Conservation (phyloP, 176 grass and related monocot genomes). For the Oryza punctata region DNA sequence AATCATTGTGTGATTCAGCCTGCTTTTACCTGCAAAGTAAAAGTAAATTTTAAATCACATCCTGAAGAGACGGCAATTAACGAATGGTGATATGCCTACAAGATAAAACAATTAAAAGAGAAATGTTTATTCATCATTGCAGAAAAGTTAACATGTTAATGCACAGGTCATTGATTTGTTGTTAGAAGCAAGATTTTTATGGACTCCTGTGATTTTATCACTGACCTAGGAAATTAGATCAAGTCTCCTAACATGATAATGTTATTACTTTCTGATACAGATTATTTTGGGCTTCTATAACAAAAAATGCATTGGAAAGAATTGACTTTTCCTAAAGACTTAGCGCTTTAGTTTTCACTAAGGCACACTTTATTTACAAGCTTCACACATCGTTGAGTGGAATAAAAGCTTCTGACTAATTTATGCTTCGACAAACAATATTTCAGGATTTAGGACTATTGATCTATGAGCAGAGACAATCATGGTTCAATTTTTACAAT, state of each 20-base stretch:
- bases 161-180: background rate
- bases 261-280: background rate
- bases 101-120: background rate
- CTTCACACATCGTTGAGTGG: background rate
- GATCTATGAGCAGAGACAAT: background rate
- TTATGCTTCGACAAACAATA: background rate
- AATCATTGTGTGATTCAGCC: constrained; percentile 24
- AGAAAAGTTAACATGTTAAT: background rate
- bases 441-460: background rate
- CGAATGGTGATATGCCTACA: too few species aligned
- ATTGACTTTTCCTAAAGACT: background rate
- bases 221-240: background rate
- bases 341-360: background rate
- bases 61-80: background rate
- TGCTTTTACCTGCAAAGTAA: constrained; percentile 42
- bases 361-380: background rate
- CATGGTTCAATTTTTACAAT: background rate
- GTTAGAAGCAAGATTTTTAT: background rate
- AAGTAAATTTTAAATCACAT: background rate
- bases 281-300: background rate
- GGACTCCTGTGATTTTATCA: constrained; percentile 21
- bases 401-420: background rate
- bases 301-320: background rate
- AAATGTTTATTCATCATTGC: background rate
- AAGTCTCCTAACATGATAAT: too few species aligned